Conservation (phyloP, 768 basidiomycete species). For the Lyophyllum atratum region DNA sequence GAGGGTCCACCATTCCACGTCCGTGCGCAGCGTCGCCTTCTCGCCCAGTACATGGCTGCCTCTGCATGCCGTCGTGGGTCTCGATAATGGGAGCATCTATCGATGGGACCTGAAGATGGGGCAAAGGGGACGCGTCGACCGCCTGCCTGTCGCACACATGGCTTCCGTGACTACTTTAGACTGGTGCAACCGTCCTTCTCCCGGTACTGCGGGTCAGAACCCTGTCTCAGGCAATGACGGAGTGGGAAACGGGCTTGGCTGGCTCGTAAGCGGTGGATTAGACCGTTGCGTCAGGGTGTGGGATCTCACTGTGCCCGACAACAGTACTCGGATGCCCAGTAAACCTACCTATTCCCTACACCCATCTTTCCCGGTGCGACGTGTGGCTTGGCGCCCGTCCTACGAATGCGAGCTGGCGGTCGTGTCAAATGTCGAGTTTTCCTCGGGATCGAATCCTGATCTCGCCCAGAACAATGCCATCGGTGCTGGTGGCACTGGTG, state of each 20-base stretch:
- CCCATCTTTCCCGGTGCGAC: conserved; percentile 73
- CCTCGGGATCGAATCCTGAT: conserved; percentile 26
- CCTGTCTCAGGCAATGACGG: conserved; percentile 18
- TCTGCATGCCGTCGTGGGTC: conserved; percentile 66
- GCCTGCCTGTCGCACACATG: conserved; percentile 72
- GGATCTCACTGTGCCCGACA: conserved; percentile 57
- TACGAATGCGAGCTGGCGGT: conserved; percentile 77
- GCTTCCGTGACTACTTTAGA: conserved; percentile 73
- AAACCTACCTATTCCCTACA: conserved; percentile 73
- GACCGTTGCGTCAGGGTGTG: conserved; percentile 86
- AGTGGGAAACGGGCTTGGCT: conserved; percentile 49
- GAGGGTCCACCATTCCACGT: conserved; percentile 69
- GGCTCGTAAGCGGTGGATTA: conserved; percentile 79
- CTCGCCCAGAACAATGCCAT: conserved; percentile 23
- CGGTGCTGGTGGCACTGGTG: conserved; percentile 10
- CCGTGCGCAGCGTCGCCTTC: conserved; percentile 70
- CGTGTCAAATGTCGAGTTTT: conserved; percentile 63
- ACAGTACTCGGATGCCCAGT: conserved; percentile 52
- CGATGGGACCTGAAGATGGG: conserved; percentile 83
- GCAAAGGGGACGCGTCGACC: conserved; percentile 71
- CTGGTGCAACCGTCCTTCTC: conserved; percentile 51
- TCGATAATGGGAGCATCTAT: conserved; percentile 72
- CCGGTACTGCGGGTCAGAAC: conserved; percentile 10
- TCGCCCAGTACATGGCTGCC: conserved; percentile 68
- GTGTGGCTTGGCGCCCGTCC: conserved; percentile 74